These are phyloP conservation scores for Chrysosphaeria jannelii DNA, from an alignment of 2,329 filamentous ascomycete genomes.

Conservation along the genomic window DNA sequence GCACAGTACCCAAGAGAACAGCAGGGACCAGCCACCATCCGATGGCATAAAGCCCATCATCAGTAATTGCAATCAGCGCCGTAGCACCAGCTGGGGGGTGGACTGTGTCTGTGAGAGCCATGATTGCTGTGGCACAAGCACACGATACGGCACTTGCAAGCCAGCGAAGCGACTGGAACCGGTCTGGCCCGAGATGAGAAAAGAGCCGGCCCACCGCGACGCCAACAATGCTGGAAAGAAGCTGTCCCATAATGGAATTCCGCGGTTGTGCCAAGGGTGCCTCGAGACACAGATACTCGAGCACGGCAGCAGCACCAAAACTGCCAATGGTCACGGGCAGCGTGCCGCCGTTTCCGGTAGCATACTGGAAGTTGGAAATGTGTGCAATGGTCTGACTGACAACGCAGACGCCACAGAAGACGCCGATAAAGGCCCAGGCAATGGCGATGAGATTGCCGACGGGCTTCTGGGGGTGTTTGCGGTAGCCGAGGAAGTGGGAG, in stretches of 20 bases:
- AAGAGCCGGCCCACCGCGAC: conserved; percentile 36
- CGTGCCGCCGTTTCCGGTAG: conserved; percentile 8
- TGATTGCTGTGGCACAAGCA: conserved; percentile 27
- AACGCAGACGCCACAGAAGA: conserved; percentile 27
- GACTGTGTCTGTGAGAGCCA: conserved; percentile 40
- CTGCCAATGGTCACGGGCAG: conserved; percentile 33
- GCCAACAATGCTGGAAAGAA: conserved; percentile 28
- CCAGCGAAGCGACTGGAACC: conserved; percentile 24
- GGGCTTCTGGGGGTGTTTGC: conserved; percentile 10
- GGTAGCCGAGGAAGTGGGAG: conserved; percentile 37
- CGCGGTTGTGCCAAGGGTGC: conserved; percentile 45
- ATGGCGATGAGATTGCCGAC: conserved; percentile 27
- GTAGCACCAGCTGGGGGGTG: conserved; percentile 51
- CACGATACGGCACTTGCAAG: conserved; percentile 34
- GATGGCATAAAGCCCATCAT: conserved; percentile 18
- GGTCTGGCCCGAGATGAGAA: conserved; percentile 11
- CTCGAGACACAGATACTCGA: conserved; percentile 42
- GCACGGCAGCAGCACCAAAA: conserved; percentile 47
- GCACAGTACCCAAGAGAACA: conserved; percentile 23
- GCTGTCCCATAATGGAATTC: conserved; percentile 35
- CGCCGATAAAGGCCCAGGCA: conserved; percentile 33
- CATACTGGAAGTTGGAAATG: conserved; percentile 19
- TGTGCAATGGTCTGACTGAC: conserved; percentile 25
- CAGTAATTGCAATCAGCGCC: conserved; percentile 34
- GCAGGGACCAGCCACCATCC: conserved; percentile 42